Conservation (phyloP, 345 rosid genomes). For the Leavenworthia alabamica region DNA sequence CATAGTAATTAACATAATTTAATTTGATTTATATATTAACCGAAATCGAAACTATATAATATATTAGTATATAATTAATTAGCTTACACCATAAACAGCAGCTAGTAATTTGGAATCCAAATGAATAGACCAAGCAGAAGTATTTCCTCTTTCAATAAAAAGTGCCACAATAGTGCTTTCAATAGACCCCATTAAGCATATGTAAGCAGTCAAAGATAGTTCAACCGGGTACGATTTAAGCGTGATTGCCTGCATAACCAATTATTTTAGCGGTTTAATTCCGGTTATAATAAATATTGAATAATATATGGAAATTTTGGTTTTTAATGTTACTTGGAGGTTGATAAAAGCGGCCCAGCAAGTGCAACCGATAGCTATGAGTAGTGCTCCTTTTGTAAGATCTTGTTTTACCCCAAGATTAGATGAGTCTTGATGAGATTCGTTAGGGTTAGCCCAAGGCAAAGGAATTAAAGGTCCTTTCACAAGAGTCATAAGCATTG, state of each 20-base stretch:
- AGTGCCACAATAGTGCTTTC: conserved; percentile 54
- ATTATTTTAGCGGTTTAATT: not conserved
- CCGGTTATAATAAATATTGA: not conserved
- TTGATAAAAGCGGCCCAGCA: conserved; percentile 60
- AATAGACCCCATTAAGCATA: conserved; percentile 64
- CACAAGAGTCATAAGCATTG: conserved; percentile 73
- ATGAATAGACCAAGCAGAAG: conserved; percentile 51
- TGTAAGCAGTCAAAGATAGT: conserved; percentile 68
- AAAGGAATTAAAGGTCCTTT: conserved; percentile 53
- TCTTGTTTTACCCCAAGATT: conserved; percentile 30
- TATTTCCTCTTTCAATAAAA: conserved; percentile 39
- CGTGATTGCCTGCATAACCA: conserved; percentile 47
- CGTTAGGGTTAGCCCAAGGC: conserved; percentile 56
- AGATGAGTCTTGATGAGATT: conserved; percentile 15
- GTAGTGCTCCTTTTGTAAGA: conserved; percentile 51
- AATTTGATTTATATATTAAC: not conserved
- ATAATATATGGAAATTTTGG: not conserved
- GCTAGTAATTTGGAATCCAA: conserved; percentile 53
- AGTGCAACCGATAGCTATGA: conserved; percentile 43
- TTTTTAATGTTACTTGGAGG: conserved; percentile 46
- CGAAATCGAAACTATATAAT: not conserved
- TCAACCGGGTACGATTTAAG: conserved; percentile 68
- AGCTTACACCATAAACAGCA: conserved; percentile 61
- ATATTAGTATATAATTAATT: not conserved
- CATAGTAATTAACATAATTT: not conserved